Conservation (phyloP, 1,139 yeast species). For the Eremothecium gossypii region DNA sequence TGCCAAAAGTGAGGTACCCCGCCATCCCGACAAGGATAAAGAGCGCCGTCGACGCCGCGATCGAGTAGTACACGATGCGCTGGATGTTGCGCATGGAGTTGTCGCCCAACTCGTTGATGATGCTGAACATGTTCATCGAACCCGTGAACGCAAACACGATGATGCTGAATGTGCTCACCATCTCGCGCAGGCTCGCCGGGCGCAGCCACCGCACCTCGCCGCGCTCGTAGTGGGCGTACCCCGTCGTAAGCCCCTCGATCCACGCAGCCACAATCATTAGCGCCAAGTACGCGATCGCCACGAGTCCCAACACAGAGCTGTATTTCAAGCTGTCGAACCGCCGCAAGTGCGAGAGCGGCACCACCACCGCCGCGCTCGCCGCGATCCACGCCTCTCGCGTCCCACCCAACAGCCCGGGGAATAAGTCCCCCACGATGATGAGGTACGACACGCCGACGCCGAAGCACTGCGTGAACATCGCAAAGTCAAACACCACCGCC, state of each 20-base stretch:
- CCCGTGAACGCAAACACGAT: slow-evolving; percentile 93
- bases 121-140: slow-evolving; percentile 88
- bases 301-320: slow-evolving; percentile 75
- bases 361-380: slow-evolving; percentile 48
- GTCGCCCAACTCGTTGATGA: slow-evolving; percentile 67
- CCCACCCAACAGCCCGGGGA: slow-evolving; percentile 53
- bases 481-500: slow-evolving; percentile 73
- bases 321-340: slow-evolving; percentile 78
- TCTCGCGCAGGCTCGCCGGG: slow-evolving; percentile 51
- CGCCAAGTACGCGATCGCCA: slow-evolving; percentile 70
- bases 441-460: slow-evolving; percentile 88
- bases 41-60: slow-evolving; percentile 49
- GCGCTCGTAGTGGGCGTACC: slow-evolving; percentile 16
- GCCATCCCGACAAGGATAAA: slow-evolving; percentile 63
- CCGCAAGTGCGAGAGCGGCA: slow-evolving; percentile 68
- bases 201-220: slow-evolving; percentile 48
- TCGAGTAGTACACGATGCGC: slow-evolving; percentile 46
- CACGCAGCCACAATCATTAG: slow-evolving; percentile 58
- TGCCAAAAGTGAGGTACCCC: slow-evolving; percentile 86
- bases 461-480: slow-evolving; percentile 84
- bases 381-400: slow-evolving; percentile 53
- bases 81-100: slow-evolving; percentile 44
- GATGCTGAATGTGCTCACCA: slow-evolving; percentile 79
- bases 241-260: slow-evolving; percentile 38
- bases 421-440: slow-evolving; percentile 81